These are phyloP conservation scores for Taphrina betulina DNA, from an alignment of 1,139 yeast genomes.

Conservation along the genomic window DNA sequence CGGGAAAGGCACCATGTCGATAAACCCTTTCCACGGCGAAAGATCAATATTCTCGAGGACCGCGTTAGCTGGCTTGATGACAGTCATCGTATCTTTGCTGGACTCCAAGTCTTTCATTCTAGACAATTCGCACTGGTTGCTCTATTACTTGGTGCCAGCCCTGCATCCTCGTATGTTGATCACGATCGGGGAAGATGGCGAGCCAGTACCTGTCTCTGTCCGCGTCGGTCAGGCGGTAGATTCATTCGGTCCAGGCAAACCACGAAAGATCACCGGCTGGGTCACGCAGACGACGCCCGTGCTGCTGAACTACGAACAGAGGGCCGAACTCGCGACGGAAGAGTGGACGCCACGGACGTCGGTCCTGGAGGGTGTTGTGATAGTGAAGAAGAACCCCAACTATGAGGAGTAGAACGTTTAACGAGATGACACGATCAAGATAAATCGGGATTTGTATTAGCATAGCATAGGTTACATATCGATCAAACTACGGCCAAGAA, in stretches of 20 bases:
- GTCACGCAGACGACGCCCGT: constrained; percentile 98
- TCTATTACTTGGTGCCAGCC: constrained; percentile 84
- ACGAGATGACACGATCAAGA: too few relatives aligned
- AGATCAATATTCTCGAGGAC: constrained; percentile 84
- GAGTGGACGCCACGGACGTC: constrained; percentile 82
- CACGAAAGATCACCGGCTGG: constrained; percentile 98
- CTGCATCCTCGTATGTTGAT: constrained; percentile 90
- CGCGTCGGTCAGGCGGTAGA: constrained; percentile 99
- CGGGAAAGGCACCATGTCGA: constrained; percentile 91
- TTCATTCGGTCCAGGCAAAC: constrained; percentile 98
- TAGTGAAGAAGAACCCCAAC: constrained; percentile 86
- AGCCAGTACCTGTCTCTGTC: constrained; percentile 90
- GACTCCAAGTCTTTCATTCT: constrained; percentile 60
- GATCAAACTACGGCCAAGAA: too few relatives aligned
- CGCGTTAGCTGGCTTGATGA: constrained; percentile 83
- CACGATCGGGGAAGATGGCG: constrained; percentile 84
- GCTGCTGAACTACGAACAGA: constrained; percentile 84
- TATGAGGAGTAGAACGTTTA: constrained; percentile 53
- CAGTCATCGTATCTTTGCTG: constrained; percentile 77
- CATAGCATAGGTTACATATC: too few relatives aligned
- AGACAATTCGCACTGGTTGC: constrained; percentile 68
- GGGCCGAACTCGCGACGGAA: constrained; percentile 95
- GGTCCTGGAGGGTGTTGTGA: constrained; percentile 88
- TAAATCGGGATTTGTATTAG: too few relatives aligned
- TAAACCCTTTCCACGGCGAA: constrained; percentile 87